Evolutionary conservation across 2,329 filamentous ascomycete genomes (phyloP), one percentile per base, ranked within the genome.

Genomic region (Trichoderma pleuroti): DNA sequence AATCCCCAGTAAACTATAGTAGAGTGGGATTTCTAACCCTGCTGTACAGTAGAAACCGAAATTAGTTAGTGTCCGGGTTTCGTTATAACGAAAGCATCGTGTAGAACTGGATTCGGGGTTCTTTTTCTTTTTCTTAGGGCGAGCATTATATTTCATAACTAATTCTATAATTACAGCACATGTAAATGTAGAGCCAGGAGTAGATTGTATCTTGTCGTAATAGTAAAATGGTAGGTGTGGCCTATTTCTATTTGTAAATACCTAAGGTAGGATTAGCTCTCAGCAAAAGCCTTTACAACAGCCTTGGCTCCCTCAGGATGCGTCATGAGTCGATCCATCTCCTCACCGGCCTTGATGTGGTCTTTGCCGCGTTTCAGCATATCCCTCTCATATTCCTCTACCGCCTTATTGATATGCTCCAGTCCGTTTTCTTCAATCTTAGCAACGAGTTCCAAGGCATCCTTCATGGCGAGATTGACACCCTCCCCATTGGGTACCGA

Each of bases 381-480:
- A 62, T 62, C 59, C 59, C 34, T 62, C 34, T 62, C 59, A 42
- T 62, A 62, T 46, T 62, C 59, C 59, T 62, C 34, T 21, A 62
- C 34, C 24, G 59, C 59, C 59, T 62, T 62, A 10, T 62, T 62
- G 12, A 62, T 62, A 49, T 21, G 9, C 42, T 49, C 42, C 42
- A 49, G 42, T 12, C 42, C 42, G n/a, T 21, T 49, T 49, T 42
- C 34, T 62, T 42, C 34, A 42, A 62, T 62, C 59, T 42, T 62
- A 28, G 34, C 30, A 42, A 28, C 59, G 16, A 62, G 59, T 28
- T 62, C 59, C 1, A 62, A 21, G 36, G 59, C 59, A 62, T 62
- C 59, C 21, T 62, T 42, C 59, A 62, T 62, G 59, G 59, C 59
- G 34, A 65, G 42, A 65, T 65, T 65, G 62, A 65, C 62, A 28